Evolutionary conservation across 1,284 basidiomycete species (phyloP), one percentile per base, ranked within the genome.

Genomic region (Blastosporella zonata): DNA sequence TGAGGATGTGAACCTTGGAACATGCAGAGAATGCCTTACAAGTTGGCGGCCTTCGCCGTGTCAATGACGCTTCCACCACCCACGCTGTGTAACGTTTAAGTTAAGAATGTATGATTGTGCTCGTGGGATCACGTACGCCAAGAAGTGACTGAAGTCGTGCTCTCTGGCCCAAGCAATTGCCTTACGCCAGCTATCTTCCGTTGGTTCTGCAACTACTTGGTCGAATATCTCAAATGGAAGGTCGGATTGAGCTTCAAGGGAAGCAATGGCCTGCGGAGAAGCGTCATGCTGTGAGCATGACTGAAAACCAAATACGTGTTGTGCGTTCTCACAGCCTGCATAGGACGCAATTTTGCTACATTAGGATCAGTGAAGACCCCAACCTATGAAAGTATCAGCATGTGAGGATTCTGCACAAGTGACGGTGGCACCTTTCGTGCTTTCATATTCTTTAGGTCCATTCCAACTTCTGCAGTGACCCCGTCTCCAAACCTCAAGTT

Each of bases 1-100:
- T 46, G 39, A 55, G 53, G 53, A 17, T 34, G 29, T 12, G 21
- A 25, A 25, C 27, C 29, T 52, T 27, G 18, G 55, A 53, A n/a
- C 18, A 66, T 9, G 21, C 21, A 18, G 27, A 23, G 9, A 25
- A 43, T 10, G 17, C 81, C n/a, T 53, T 74, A 96, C 77, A 97
- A 63, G 67, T 96, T 96, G 27, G 95, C 93, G 2, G 89, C 83
- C 66, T 97, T 96, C 36, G 92, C 89, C 0, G 94, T 97, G 64
- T 97, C 96, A 66, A 98, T 98, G 23, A 95, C 92, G 56, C 90
- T 93, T 54, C 95, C 95, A 35, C 95, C 95, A 56, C 95, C 94
- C 21, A 97, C 91, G 41, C 88, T 91, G 55, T 49, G 34, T 33
- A 20, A 34, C 17, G 3, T 5, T 3, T 17, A 15, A 40, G 36